Evolutionary conservation across 2,329 filamentous ascomycete genomes (phyloP).

Genomic region (Corinectria fuckeliana): DNA sequence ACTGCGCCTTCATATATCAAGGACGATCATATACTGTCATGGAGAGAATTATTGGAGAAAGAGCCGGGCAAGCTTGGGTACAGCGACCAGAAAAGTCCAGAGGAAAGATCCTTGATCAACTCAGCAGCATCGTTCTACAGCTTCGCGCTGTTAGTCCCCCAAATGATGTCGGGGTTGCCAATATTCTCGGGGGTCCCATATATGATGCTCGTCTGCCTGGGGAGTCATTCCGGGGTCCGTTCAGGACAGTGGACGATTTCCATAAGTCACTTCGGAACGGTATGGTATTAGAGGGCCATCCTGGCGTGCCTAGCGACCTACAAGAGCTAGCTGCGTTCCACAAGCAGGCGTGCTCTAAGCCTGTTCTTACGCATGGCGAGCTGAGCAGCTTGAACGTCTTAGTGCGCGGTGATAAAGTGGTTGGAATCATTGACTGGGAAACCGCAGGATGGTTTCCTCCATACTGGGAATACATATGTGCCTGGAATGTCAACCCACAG

Average conservation of each 20-base stretch:
- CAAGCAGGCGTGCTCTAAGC: neutral
- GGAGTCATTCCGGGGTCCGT: neutral
- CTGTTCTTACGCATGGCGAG: neutral
- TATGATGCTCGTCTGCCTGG: neutral
- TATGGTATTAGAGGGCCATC: no score
- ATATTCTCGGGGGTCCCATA: neutral
- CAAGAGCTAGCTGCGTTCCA: neutral
- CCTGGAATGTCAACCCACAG: neutral
- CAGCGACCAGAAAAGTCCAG: conserved; percentile 4
- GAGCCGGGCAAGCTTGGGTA: neutral
- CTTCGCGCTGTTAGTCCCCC: neutral
- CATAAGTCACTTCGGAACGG: neutral
- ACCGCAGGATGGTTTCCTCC: neutral
- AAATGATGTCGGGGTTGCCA: neutral
- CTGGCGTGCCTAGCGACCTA: neutral
- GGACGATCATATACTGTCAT: conserved; percentile 1
- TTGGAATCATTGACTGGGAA: neutral
- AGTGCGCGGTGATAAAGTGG: neutral
- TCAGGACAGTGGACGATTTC: neutral
- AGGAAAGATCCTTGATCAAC: neutral
- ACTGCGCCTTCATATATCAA: conserved; percentile 7
- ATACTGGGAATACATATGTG: neutral
- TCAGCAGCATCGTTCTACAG: neutral
- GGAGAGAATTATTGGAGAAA: neutral
- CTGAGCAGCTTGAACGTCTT: neutral